Base-by-base conservation (phyloP, 2,329 filamentous ascomycete species). In the Diplocarpon mali region DNA sequence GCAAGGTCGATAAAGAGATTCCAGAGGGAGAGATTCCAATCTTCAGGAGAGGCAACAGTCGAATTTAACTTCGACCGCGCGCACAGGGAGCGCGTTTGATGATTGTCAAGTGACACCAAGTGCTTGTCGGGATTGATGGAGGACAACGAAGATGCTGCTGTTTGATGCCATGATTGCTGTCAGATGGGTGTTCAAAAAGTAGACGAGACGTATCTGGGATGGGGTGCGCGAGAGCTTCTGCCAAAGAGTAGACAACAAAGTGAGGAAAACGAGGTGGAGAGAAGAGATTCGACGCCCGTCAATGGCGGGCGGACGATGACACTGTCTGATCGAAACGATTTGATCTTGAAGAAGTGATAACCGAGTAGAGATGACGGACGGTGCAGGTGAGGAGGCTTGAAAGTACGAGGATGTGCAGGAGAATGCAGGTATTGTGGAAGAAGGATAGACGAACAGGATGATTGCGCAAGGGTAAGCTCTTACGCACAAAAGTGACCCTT, bases 81-180 rank as follows among this genome's bases (percentile, higher is more conserved):
- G 45, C 47, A 42, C 27, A 50, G 45, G 10, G 14, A 31, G 39
- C 29, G 46, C 15, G 52, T 48, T 53, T 54, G 55, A 38, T 53
- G 48, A 34, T 55, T 58, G 51, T 59, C 53, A 62, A 59, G 58
- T 59, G 49, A 62, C 49, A 48, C 52, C 59, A 42, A 51, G 39
- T 49, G 57, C 47, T 57, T 57, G 56, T 55, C 46, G 49, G 45
- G 42, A 35, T 45, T 48, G 38, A 44, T 43, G 37, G 48, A 49
- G 35, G 49, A 54, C 46, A 53, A 54, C 46, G 50, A 51, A 47
- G 49, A 54, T 56, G 53, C 51, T 57, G 57, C 61, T 63, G 59
- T 62, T 61, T 60, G 58, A 50, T 46, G 56, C 56, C 60, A 63
- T 63, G 57, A 60, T 61, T 62, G 59, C 55, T 57, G 60, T 62